phyloP scores from a whole-genome alignment of 768 basidiomycete species.

The Termitomyces sp. region DNA sequence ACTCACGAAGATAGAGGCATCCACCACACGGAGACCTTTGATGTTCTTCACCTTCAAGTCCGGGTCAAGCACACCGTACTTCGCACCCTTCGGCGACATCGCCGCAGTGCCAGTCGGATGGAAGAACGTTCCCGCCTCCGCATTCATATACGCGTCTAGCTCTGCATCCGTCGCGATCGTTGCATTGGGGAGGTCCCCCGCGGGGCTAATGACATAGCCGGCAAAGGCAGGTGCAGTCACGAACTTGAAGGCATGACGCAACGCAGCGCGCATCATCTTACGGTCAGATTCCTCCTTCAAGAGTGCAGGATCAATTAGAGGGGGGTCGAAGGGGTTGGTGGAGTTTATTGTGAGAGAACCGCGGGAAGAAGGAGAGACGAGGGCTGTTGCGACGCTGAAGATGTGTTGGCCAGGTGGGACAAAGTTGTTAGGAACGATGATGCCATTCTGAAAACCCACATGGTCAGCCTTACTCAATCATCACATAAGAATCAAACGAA shows the following conservation, averaged over 20 bases:
- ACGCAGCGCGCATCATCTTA: slow-evolving; percentile 14
- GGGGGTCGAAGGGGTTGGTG: slow-evolving; percentile 14
- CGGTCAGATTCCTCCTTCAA: slow-evolving; percentile 11
- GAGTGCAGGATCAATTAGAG: slow-evolving; percentile 17
- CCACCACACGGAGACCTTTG: slow-evolving; percentile 34
- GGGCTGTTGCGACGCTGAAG: slow-evolving; percentile 18
- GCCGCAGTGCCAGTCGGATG: slow-evolving; percentile 32
- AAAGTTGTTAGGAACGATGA: slow-evolving; percentile 15
- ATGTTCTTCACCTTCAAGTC: slow-evolving; percentile 35
- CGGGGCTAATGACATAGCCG: slow-evolving; percentile 12
- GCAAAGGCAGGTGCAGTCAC: slow-evolving; percentile 10
- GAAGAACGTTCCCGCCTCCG: slow-evolving; percentile 21
- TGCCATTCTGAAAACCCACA: slow-evolving; percentile 13
- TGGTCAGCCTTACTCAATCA: background rate
- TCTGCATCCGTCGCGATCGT: slow-evolving; percentile 23
- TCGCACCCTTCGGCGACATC: slow-evolving; percentile 27
- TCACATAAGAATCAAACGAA: slow-evolving; percentile 12
- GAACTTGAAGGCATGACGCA: slow-evolving; percentile 16
- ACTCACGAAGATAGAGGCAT: slow-evolving; percentile 30
- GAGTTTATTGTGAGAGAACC: slow-evolving; percentile 24
- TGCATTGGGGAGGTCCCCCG: slow-evolving; percentile 11
- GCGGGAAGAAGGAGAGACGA: slow-evolving; percentile 28
- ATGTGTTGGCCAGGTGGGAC: slow-evolving; percentile 18
- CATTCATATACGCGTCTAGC: slow-evolving; percentile 25
- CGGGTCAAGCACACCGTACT: slow-evolving; percentile 18